These are phyloP conservation scores for Aspergillus sp. DNA, from an alignment of 2,329 filamentous ascomycete species.

Conservation along the genomic window DNA sequence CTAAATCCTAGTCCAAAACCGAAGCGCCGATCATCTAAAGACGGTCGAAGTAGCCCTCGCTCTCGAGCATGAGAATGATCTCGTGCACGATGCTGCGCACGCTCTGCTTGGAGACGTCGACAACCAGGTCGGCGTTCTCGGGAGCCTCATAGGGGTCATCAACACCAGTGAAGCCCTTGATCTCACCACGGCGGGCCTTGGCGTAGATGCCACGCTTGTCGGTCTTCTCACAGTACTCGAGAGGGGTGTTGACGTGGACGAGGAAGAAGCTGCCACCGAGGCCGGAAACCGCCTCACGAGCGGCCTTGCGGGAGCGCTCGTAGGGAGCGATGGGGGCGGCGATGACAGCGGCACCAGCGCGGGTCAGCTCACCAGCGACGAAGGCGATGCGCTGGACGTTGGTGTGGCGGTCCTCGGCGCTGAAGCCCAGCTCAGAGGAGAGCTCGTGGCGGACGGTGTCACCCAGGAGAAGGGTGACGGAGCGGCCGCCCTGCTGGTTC, in stretches of 20 bases:
- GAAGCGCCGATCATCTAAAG: slow-evolving; percentile 18
- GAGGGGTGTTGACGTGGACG: slow-evolving; percentile 86
- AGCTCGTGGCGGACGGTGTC: slow-evolving; percentile 94
- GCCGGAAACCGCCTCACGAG: slow-evolving; percentile 74
- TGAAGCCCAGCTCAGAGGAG: slow-evolving; percentile 93
- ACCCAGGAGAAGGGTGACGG: slow-evolving; percentile 89
- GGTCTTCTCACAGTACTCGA: slow-evolving; percentile 92
- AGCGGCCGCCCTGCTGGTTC: slow-evolving; percentile 95
- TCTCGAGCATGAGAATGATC: slow-evolving; percentile 90
- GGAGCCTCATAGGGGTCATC: slow-evolving; percentile 95
- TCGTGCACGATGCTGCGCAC: slow-evolving; percentile 94
- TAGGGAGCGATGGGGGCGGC: slow-evolving; percentile 95
- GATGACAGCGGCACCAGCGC: slow-evolving; percentile 89
- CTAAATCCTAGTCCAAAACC: slow-evolving; percentile 14
- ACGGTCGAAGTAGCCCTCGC: slow-evolving; percentile 78
- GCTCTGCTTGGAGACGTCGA: slow-evolving; percentile 80
- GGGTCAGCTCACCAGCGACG: slow-evolving; percentile 90
- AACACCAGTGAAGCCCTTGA: slow-evolving; percentile 97
- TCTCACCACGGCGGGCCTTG: slow-evolving; percentile 79
- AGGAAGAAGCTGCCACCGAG: slow-evolving; percentile 87
- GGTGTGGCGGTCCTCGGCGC: slow-evolving; percentile 82
- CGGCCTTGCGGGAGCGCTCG: slow-evolving; percentile 71
- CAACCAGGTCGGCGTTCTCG: slow-evolving; percentile 74
- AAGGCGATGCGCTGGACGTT: slow-evolving; percentile 97
- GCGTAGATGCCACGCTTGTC: slow-evolving; percentile 90